Evolutionary conservation across 2,329 filamentous ascomycete genomes (phyloP).

Genomic region (Epichloe coenophiala): DNA sequence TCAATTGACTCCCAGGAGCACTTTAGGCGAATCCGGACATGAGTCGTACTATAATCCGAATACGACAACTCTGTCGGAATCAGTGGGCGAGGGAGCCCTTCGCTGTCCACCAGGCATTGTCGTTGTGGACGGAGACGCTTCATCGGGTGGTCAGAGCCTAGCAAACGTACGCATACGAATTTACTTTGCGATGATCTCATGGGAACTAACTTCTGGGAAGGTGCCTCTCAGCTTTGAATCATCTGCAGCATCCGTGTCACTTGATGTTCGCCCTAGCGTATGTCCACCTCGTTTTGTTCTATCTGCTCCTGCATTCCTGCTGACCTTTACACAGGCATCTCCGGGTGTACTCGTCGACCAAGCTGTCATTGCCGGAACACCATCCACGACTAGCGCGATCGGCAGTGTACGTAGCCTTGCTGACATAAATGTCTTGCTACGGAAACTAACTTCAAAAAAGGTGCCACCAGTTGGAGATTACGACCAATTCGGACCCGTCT

Average conservation of each 20-base stretch:
- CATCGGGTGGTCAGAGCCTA: background rate
- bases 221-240: conserved; percentile 5
- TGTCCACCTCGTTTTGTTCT: background rate
- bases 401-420: conserved; percentile 7
- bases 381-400: background rate
- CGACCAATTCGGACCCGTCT: background rate
- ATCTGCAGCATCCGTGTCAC: conserved; percentile 5
- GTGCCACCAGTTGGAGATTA: background rate
- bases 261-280: conserved; percentile 9
- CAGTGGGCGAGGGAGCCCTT: background rate
- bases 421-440: background rate
- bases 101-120: background rate
- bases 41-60: background rate
- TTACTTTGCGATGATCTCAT: background rate
- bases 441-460: conserved; percentile 10
- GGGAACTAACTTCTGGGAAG: conserved; percentile 11
- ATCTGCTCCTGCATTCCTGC: background rate
- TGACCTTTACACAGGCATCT: background rate
- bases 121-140: background rate
- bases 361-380: background rate
- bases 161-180: conserved; percentile 8
- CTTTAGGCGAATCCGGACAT: background rate
- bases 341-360: background rate
- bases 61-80: background rate
- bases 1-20: background rate